Conservation (phyloP, 352 stramenopile species). For the Phytophthora boehmeriae region DNA sequence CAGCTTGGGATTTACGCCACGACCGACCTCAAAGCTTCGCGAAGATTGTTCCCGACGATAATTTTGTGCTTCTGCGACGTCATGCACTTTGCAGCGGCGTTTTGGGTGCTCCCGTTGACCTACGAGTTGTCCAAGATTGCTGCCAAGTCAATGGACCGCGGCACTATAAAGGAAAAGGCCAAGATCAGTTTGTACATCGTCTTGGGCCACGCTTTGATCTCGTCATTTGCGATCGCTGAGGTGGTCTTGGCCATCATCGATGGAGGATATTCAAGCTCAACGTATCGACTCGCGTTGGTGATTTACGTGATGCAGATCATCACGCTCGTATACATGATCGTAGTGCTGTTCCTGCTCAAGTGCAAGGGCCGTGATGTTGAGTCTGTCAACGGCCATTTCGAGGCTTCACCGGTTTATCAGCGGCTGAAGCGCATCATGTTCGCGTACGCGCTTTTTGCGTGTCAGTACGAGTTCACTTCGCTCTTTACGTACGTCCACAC, state of each 20-base stretch:
- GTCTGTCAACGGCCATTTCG: constrained; percentile 54
- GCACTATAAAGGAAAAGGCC: constrained; percentile 39
- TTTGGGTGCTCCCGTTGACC: constrained; percentile 57
- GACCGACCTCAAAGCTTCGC: constrained; percentile 33
- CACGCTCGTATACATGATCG: constrained; percentile 51
- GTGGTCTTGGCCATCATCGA: constrained; percentile 28
- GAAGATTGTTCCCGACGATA: constrained; percentile 31
- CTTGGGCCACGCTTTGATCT: constrained; percentile 35
- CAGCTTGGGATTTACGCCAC: constrained; percentile 54
- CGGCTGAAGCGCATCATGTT: constrained; percentile 67
- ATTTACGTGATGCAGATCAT: constrained; percentile 58
- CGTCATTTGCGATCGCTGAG: constrained; percentile 33
- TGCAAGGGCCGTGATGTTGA: constrained; percentile 57
- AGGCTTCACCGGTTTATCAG: constrained; percentile 60
- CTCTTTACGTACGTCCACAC: constrained; percentile 48
- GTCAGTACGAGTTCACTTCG: constrained; percentile 57
- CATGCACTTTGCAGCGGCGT: constrained; percentile 50
- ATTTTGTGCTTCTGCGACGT: constrained; percentile 56
- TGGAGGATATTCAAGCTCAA: constrained; percentile 43
- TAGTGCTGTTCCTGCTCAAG: constrained; percentile 44
- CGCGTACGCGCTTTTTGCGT: constrained; percentile 47
- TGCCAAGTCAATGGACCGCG: constrained; percentile 67
- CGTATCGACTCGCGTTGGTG: constrained; percentile 40
- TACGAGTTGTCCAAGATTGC: constrained; percentile 70
- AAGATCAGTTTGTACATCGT: constrained; percentile 49